Evolutionary conservation across 164 flowering plant genomes (phyloP).

Genomic region (Umbellularia californica): DNA sequence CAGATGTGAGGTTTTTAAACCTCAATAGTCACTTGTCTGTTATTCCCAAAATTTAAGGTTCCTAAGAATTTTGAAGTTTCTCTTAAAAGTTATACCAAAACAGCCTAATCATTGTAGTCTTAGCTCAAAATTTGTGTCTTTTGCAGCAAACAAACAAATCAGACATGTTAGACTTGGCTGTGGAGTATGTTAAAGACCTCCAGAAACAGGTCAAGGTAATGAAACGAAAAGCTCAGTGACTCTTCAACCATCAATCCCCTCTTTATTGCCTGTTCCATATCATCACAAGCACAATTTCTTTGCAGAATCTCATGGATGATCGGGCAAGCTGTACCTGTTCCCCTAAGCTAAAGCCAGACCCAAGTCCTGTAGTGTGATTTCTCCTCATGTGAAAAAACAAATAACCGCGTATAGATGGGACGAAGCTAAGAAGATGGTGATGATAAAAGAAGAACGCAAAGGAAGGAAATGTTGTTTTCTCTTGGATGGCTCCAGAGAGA

Average conservation of each 20-base stretch:
- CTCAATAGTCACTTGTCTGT: too few species aligned
- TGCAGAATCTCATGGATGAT: slow-evolving; percentile 47
- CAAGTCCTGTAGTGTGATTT: slow-evolving; percentile 9
- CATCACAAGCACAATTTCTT: background rate
- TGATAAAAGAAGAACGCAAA: background rate
- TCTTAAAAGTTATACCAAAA: background rate
- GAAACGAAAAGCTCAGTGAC: background rate
- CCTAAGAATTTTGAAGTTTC: too few species aligned
- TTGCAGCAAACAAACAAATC: slow-evolving; percentile 94
- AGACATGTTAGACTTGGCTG: slow-evolving; percentile 96
- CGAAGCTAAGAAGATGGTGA: too few species aligned
- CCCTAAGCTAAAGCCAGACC: slow-evolving; percentile 30
- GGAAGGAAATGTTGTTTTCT: slow-evolving; percentile 2
- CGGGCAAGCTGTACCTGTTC: slow-evolving; percentile 64
- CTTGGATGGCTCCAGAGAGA: background rate
- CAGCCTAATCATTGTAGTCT: background rate
- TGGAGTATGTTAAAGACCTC: slow-evolving; percentile 87
- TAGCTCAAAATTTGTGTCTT: background rate
- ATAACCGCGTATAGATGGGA: too few species aligned
- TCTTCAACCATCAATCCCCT: background rate
- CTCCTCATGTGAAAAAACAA: slow-evolving; percentile 11
- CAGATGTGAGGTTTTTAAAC: too few species aligned
- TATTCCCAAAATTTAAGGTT: too few species aligned
- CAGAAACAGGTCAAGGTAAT: slow-evolving; percentile 77
- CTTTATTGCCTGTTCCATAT: background rate